Percentiles rank a stretch among this genome's conserved stretches.
Conservation (phyloP, 1,284 basidiomycete species). For the Entoloma clypeatum region DNA sequence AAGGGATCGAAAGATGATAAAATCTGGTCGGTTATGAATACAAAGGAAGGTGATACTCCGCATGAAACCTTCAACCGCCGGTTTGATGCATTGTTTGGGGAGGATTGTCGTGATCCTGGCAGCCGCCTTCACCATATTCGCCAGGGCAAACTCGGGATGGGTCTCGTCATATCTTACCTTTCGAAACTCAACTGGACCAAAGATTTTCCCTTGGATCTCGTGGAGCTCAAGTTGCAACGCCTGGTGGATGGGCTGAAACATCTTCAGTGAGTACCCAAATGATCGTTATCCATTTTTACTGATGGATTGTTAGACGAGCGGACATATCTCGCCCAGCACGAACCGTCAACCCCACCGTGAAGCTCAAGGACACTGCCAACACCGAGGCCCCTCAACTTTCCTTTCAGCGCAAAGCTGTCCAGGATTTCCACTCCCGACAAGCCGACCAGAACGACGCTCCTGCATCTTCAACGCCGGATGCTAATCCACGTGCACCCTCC, state of each 20-base stretch:
- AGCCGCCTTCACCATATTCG: slow-evolving; percentile 7
- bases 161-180: slow-evolving; percentile 7
- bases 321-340: not conserved
- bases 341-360: not conserved
- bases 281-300: not conserved
- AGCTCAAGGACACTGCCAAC: not conserved
- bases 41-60: slow-evolving; percentile 3
- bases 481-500: not conserved
- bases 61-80: slow-evolving; percentile 10
- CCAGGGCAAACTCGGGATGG: too few species aligned
- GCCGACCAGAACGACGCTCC: not conserved
- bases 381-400: not conserved
- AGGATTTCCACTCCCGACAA: not conserved
- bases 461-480: not conserved
- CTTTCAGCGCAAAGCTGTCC: not conserved
- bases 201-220: slow-evolving; percentile 7
- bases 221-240: slow-evolving; percentile 6
- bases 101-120: slow-evolving; percentile 10
- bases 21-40: slow-evolving; percentile 8
- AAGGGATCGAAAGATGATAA: slow-evolving; percentile 8
- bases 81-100: slow-evolving; percentile 10
- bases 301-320: slow-evolving; percentile 3
- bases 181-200: slow-evolving; percentile 8
- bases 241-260: slow-evolving; percentile 1
- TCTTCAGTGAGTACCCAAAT: not conserved